Evolutionary conservation across 441 rosid species (phyloP), one percentile per base, ranked within the genome.

Genomic region (Brassica hybrid): DNA sequence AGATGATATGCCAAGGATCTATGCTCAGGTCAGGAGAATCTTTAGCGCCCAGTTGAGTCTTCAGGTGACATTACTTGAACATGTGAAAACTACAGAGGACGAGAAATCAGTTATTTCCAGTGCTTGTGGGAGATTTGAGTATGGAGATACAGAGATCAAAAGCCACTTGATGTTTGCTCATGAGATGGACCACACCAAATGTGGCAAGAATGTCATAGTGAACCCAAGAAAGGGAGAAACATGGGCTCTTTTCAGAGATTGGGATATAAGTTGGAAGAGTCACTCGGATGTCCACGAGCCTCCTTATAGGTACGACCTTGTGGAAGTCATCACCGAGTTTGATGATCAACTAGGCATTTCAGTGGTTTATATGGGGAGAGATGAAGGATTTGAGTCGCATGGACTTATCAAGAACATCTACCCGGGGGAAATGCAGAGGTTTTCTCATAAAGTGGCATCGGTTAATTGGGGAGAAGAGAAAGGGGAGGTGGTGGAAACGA

Each of bases 161-260:
- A 25, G 85, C 66, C 80, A 14, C 19, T 83, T 68, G n/a, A 86
- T 87, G 88, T 91, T 94, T 73, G 89, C 94, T 71, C 97, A 94
- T 48, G 45, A 63, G 82, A 65, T 90, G 72, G 8, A 23, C 41
- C 86, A 81, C 77, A 82, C 69, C 71, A 85, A 80, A 43, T 21
- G 69, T 11, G 63, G 3, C 30, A 75, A 81, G 69, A 67, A 68
- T 38, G 65, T 84, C 14, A 79, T 60, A 50, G 79, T 94, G 77
- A 81, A 80, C 80, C 97, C 97, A 48, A 48, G 16, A 48, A 48
- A 12, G 16, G 54, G 54, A 1, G 54, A 48, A 48, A 13, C 18
- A 50, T 91, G 97, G 95, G 95, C 91, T 61, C 74, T 92, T 72
- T 88, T 87, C 75, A 92, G 82, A 84, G 76, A 88, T 72, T 94